phyloP scores from a whole-genome alignment of 352 stramenopile species.

The Peronospora tabacina region DNA sequence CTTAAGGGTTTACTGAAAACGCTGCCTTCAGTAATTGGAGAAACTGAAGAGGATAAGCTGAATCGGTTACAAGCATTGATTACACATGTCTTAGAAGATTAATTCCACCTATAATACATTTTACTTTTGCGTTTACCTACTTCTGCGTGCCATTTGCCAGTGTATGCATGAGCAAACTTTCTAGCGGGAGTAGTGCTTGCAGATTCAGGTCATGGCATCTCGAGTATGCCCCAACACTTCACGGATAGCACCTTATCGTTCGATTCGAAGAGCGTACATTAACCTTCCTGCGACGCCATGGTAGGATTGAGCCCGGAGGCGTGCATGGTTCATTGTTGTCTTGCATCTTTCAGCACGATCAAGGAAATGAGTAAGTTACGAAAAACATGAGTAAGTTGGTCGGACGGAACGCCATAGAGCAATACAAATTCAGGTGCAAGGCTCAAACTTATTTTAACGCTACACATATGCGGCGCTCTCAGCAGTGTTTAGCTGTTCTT shows the following conservation, averaged over 20 bases:
- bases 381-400: conserved; percentile 51
- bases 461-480: no score
- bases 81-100: no score
- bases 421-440: no score
- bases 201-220: conserved; percentile 53
- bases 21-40: no score
- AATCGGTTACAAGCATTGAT: no score
- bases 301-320: conserved; percentile 6
- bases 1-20: no score
- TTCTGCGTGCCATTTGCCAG: no score
- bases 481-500: no score
- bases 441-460: no score
- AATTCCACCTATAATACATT: no score
- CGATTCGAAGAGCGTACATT: conserved; percentile 55
- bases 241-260: conserved; percentile 55
- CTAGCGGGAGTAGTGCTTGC: conserved; percentile 49
- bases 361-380: conserved; percentile 54
- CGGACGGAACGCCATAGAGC: conserved; percentile 44
- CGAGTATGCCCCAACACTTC: conserved; percentile 59
- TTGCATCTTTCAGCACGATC: conserved; percentile 62
- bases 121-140: no score
- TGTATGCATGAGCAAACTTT: conserved; percentile 53
- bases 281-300: conserved; percentile 46
- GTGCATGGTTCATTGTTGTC: conserved; percentile 31
- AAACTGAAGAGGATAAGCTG: no score